A percentile compares a stretch with the other conserved stretches of the same genome.
These are phyloP conservation scores for Amyloporia xantha DNA, from an alignment of 768 basidiomycete species.

Conservation along the genomic window DNA sequence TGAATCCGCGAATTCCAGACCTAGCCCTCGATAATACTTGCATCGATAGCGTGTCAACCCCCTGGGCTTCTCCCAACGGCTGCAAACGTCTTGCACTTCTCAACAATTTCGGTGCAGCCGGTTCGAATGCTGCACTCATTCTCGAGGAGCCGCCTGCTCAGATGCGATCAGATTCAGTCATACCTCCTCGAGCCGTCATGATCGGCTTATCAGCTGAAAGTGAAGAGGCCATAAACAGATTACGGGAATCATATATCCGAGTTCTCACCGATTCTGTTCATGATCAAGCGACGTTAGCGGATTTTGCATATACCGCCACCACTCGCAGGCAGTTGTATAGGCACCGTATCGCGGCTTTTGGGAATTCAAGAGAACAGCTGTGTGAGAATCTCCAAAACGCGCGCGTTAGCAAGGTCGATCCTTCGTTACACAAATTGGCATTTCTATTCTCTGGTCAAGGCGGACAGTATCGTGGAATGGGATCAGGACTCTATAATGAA, in stretches of 20 bases:
- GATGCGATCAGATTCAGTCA: too few relatives aligned
- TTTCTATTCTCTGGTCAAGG: constrained; percentile 78
- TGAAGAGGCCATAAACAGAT: constrained; percentile 34
- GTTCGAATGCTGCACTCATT: constrained; percentile 58
- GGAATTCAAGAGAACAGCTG: constrained; percentile 38
- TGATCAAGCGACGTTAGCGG: constrained; percentile 27
- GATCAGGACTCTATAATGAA: constrained; percentile 43
- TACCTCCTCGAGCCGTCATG: constrained; percentile 25
- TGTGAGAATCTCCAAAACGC: constrained; percentile 35
- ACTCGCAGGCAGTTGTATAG: constrained; percentile 54
- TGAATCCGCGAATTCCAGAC: constrained; percentile 52
- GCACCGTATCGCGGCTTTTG: constrained; percentile 46
- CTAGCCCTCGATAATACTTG: constrained; percentile 40
- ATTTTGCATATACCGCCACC: constrained; percentile 63
- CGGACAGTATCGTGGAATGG: constrained; percentile 63
- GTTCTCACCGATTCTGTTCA: constrained; percentile 36
- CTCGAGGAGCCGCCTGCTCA: constrained; percentile 42
- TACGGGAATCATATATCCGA: constrained; percentile 40
- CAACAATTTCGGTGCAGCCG: constrained; percentile 74
- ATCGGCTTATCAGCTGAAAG: constrained; percentile 64
- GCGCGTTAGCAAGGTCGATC: constrained; percentile 24
- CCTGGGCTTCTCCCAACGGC: constrained; percentile 35
- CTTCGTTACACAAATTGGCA: constrained; percentile 30
- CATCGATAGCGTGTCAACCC: constrained; percentile 34
- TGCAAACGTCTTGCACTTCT: constrained; percentile 49